Percentiles rank a stretch among this genome's conserved stretches.
Conservation (phyloP, 2,329 filamentous ascomycete species). For the Catunica adiposa region DNA sequence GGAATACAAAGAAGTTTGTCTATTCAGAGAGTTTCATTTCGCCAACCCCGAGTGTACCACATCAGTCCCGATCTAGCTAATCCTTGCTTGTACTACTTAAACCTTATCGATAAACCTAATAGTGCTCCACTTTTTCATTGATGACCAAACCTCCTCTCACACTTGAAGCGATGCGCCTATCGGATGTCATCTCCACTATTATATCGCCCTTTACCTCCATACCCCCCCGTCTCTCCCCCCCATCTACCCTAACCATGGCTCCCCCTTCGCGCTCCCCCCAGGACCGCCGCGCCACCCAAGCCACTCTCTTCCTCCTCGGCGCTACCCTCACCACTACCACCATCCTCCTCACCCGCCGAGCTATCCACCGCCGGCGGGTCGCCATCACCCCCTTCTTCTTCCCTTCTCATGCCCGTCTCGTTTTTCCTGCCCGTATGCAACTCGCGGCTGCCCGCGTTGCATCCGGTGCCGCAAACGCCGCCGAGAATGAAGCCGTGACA, state of each 20-base stretch:
- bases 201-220: not conserved
- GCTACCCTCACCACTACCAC: constrained; percentile 60
- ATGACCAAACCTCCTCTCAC: not conserved
- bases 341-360: constrained; percentile 51
- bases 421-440: constrained; percentile 21
- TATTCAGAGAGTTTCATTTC: too few relatives aligned
- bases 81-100: not conserved
- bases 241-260: constrained; percentile 15
- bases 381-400: constrained; percentile 56
- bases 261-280: constrained; percentile 21
- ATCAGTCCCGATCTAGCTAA: not conserved
- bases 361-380: constrained; percentile 46
- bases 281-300: constrained; percentile 40
- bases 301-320: constrained; percentile 58
- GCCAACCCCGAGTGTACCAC: too few relatives aligned
- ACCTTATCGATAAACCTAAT: not conserved
- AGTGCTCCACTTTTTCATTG: not conserved
- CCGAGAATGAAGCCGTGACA: not conserved
- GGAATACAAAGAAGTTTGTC: too few relatives aligned
- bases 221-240: constrained; percentile 7
- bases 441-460: not conserved
- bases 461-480: not conserved
- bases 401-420: constrained; percentile 34
- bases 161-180: too few relatives aligned
- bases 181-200: not conserved